Evolutionary conservation across 1,284 basidiomycete genomes (phyloP).

Genomic region (Rhodofomes roseus): DNA sequence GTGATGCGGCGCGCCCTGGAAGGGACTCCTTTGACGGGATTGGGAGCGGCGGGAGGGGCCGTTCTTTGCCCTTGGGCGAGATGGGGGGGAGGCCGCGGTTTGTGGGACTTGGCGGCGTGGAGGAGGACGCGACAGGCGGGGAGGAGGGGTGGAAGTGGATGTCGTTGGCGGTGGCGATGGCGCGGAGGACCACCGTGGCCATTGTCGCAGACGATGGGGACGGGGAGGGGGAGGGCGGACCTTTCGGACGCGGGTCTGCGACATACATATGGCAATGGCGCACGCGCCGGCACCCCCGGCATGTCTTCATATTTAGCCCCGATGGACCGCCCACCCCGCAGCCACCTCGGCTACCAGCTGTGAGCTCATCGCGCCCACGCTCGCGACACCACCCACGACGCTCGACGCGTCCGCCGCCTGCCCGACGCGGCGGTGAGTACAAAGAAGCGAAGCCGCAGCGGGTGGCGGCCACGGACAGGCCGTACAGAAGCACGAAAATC

Average conservation of each 20-base stretch:
- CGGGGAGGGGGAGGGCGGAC: background rate
- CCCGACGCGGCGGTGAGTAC: background rate
- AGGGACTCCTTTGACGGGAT: background rate
- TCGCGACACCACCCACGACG: background rate
- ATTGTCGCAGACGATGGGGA: constrained; percentile 1
- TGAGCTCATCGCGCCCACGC: background rate
- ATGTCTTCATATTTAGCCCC: background rate
- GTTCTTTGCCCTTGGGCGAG: background rate
- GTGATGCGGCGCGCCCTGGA: background rate
- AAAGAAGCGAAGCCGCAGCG: background rate
- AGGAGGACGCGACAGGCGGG: background rate
- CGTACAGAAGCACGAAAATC: background rate
- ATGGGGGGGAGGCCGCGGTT: background rate
- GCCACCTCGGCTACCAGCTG: background rate
- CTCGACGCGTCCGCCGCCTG: background rate
- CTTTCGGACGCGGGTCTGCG: background rate
- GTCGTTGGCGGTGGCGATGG: background rate
- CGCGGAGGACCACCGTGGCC: constrained; percentile 3
- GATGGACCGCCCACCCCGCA: background rate
- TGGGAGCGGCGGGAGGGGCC: background rate
- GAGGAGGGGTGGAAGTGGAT: background rate
- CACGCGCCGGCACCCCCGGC: background rate
- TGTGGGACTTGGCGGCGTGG: background rate
- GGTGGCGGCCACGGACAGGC: background rate
- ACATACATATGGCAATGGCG: background rate